phyloP scores from a whole-genome alignment of 805 yeast species.

The Wickerhamomyces subpelliculosus region DNA sequence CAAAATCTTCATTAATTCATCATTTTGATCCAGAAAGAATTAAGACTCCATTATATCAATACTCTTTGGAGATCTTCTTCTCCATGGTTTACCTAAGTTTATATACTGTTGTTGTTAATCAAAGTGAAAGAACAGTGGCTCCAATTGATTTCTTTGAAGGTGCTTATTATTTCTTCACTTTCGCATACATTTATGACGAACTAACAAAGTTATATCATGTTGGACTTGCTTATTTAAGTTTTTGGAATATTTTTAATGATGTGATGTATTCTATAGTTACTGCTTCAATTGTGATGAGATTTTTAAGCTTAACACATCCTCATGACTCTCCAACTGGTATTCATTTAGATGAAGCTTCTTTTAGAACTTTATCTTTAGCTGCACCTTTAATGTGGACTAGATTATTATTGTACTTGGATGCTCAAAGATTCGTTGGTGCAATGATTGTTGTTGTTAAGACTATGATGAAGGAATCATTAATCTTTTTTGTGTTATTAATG shows the following conservation, averaged over 20 bases:
- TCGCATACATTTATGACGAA: constrained; percentile 66
- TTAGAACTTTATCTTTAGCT: constrained; percentile 66
- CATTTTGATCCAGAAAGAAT: constrained; percentile 82
- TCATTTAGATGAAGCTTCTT: constrained; percentile 49
- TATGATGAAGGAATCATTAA: constrained; percentile 82
- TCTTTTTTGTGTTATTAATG: constrained; percentile 67
- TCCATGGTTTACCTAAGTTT: constrained; percentile 56
- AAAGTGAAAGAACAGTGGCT: constrained; percentile 33
- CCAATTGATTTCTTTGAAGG: constrained; percentile 43
- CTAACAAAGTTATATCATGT: constrained; percentile 64
- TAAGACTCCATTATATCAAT: constrained; percentile 81
- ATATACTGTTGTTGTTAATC: constrained; percentile 58
- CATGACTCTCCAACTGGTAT: constrained; percentile 21
- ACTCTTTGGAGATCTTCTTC: constrained; percentile 59
- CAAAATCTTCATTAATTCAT: constrained; percentile 42
- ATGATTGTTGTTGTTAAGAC: constrained; percentile 80
- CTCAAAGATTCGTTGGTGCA: constrained; percentile 77
- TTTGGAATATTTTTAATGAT: constrained; percentile 77
- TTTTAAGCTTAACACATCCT: constrained; percentile 25
- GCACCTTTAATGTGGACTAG: constrained; percentile 88
- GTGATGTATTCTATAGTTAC: constrained; percentile 50
- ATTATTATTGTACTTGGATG: constrained; percentile 67
- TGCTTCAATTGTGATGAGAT: constrained; percentile 48
- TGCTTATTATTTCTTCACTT: constrained; percentile 55
- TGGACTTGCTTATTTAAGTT: constrained; percentile 64